Evolutionary conservation across 306 rosid genomes (phyloP).

Genomic region (Castanea sativa): DNA sequence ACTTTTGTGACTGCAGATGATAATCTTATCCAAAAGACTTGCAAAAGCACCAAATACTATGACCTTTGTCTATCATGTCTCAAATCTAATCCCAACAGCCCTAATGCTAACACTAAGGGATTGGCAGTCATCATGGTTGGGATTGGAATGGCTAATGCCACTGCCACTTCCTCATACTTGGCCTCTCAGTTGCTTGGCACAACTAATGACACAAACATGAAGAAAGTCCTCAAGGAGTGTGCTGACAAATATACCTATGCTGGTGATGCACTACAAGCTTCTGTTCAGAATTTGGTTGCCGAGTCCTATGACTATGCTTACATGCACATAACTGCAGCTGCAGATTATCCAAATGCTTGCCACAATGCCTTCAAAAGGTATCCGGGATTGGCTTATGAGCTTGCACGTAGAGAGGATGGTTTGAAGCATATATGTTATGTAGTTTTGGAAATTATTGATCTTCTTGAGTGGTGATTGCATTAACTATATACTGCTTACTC

Average conservation of each 20-base stretch:
- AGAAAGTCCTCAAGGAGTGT: conserved; percentile 64
- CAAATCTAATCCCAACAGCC: conserved; percentile 61
- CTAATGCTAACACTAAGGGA: conserved; percentile 62
- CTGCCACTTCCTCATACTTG: conserved; percentile 67
- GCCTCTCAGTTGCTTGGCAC: conserved; percentile 49
- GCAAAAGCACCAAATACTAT: conserved; percentile 70
- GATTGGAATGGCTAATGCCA: conserved; percentile 62
- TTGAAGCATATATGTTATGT: conserved; percentile 82
- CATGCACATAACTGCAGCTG: conserved; percentile 68
- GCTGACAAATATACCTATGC: conserved; percentile 65
- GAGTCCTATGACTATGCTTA: conserved; percentile 79
- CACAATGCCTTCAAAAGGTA: conserved; percentile 58
- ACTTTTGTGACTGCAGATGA: conserved; percentile 43
- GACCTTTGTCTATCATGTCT: conserved; percentile 68
- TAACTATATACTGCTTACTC: too few relatives aligned
- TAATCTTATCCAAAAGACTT: conserved; percentile 61
- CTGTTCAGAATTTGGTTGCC: conserved; percentile 44
- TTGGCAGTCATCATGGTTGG: conserved; percentile 64
- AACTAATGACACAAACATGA: conserved; percentile 27
- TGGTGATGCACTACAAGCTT: conserved; percentile 60
- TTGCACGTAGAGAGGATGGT: conserved; percentile 64
- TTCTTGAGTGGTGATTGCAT: conserved; percentile 40
- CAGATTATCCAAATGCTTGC: conserved; percentile 83
- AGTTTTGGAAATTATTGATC: conserved; percentile 74
- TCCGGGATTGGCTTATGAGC: conserved; percentile 50